These are phyloP conservation scores for Phytopythium oedochilum DNA, from an alignment of 352 stramenopile genomes.

Conservation along the genomic window DNA sequence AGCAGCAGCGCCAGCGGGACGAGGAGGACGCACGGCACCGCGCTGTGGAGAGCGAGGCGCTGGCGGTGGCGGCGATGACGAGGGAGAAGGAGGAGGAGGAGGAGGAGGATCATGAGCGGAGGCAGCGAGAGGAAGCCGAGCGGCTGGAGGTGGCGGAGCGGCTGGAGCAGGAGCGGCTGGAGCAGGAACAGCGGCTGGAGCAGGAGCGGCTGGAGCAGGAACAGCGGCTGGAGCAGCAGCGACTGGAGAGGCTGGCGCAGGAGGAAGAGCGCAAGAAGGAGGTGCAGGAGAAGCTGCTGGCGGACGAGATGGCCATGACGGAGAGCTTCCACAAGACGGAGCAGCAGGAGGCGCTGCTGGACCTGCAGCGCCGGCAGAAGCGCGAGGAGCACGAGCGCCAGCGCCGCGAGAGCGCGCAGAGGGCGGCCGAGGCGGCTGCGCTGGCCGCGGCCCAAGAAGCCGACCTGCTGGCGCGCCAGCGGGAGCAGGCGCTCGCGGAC, in stretches of 20 bases:
- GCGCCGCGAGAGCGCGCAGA: slow-evolving; percentile 36
- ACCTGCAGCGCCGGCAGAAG: slow-evolving; percentile 65
- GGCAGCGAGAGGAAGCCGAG: slow-evolving; percentile 8
- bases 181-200: slow-evolving; percentile 24
- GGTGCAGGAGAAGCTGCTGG: slow-evolving; percentile 20
- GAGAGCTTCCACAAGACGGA: slow-evolving; percentile 23
- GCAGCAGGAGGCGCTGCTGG: slow-evolving; percentile 38
- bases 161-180: slow-evolving; percentile 12
- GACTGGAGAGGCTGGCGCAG: not conserved
- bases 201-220: slow-evolving; percentile 23
- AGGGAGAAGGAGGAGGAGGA: no score
- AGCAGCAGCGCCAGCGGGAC: slow-evolving; percentile 18
- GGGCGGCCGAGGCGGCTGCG: slow-evolving; percentile 23
- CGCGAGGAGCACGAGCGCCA: slow-evolving; percentile 64
- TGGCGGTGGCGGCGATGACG: slow-evolving; percentile 1
- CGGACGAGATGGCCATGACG: slow-evolving; percentile 20
- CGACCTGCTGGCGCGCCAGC: slow-evolving; percentile 1
- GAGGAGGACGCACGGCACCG: slow-evolving; percentile 13
- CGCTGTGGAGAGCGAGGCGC: slow-evolving; percentile 20
- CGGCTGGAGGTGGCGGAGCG: slow-evolving; percentile 9
- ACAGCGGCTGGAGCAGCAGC: slow-evolving; percentile 10
- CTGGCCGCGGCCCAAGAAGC: not conserved
- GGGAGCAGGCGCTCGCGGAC: not conserved
- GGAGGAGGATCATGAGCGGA: slow-evolving; percentile 1
- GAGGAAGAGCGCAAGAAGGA: slow-evolving; percentile 20